A percentile compares a stretch with the other conserved stretches of the same genome.
phyloP scores from a whole-genome alignment of 1,284 basidiomycete species.

The Pascua sp. region DNA sequence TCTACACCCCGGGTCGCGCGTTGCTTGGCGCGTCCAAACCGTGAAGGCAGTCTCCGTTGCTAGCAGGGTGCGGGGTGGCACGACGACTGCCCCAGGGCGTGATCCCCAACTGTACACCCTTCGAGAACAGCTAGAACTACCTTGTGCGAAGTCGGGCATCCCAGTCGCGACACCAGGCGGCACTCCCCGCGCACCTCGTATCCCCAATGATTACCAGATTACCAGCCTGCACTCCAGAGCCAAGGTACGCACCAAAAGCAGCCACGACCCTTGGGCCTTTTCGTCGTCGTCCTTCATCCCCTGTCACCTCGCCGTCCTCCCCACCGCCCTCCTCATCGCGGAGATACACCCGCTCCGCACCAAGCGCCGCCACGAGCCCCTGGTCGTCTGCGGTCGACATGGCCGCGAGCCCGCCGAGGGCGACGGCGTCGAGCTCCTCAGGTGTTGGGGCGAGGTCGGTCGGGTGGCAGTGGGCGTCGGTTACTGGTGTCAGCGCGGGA shows the following conservation, averaged over 20 bases:
- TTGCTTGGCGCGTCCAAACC: too few species aligned
- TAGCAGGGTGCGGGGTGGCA: neutral
- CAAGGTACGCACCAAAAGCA: constrained; percentile 43
- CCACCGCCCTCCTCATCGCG: neutral
- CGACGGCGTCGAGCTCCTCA: constrained; percentile 24
- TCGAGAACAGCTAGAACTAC: too few species aligned
- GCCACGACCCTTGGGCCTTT: constrained; percentile 26
- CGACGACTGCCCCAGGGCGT: neutral
- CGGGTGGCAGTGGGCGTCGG: constrained; percentile 51
- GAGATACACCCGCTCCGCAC: too few species aligned
- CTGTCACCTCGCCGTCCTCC: constrained; percentile 11
- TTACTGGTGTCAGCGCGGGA: constrained; percentile 32
- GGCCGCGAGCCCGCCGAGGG: constrained; percentile 39
- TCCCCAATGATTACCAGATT: constrained; percentile 1
- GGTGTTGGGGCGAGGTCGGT: constrained; percentile 31
- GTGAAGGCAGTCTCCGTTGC: too few species aligned
- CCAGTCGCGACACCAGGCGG: too few species aligned
- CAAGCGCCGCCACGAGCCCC: constrained; percentile 26
- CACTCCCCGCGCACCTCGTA: neutral
- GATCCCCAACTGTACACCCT: too few species aligned
- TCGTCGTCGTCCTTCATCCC: neutral
- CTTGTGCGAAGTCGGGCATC: too few species aligned
- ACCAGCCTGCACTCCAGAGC: neutral
- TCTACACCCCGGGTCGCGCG: too few species aligned
- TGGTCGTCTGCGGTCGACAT: constrained; percentile 48